Conservation (phyloP, 2,329 filamentous ascomycete genomes). For the Ustilaginoidea virens region DNA sequence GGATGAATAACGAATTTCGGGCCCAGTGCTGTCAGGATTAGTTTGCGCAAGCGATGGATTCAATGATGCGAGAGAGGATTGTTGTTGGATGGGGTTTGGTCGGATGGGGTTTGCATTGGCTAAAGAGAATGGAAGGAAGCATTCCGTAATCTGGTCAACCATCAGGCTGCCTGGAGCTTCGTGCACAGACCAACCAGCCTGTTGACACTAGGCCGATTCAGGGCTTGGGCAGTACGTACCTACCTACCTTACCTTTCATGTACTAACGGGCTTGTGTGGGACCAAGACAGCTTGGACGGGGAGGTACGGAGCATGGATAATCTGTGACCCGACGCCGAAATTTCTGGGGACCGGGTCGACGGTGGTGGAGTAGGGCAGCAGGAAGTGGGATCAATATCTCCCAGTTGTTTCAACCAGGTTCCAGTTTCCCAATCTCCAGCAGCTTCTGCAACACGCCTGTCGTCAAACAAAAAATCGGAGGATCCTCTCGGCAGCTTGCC, state of each 20-base stretch:
- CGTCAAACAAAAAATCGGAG: slow-evolving; percentile 13
- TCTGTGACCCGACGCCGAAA: slow-evolving; percentile 24
- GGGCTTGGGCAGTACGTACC: too few relatives aligned
- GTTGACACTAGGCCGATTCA: slow-evolving; percentile 10
- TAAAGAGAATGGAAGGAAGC: slow-evolving; percentile 16
- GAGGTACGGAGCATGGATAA: slow-evolving; percentile 20
- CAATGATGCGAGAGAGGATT: too few relatives aligned
- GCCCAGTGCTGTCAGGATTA: too few relatives aligned
- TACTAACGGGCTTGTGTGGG: too few relatives aligned
- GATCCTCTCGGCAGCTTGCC: slow-evolving; percentile 11
- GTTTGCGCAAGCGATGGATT: too few relatives aligned
- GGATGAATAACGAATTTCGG: too few relatives aligned
- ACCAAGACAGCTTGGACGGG: too few relatives aligned
- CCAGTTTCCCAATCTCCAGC: slow-evolving; percentile 10
- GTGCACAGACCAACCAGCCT: slow-evolving; percentile 17
- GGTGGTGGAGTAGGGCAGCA: slow-evolving; percentile 22
- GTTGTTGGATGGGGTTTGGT: slow-evolving; percentile 6
- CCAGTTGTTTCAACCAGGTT: slow-evolving; percentile 18
- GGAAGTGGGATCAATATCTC: slow-evolving; percentile 27
- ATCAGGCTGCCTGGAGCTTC: slow-evolving; percentile 23
- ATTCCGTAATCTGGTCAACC: slow-evolving; percentile 23
- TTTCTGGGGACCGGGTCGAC: slow-evolving; percentile 19
- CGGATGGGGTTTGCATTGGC: slow-evolving; percentile 6
- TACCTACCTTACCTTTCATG: too few relatives aligned
- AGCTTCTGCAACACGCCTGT: slow-evolving; percentile 15